These are phyloP conservation scores for Carex scoparia DNA, from an alignment of 176 grass and related monocot species.

Conservation along the genomic window DNA sequence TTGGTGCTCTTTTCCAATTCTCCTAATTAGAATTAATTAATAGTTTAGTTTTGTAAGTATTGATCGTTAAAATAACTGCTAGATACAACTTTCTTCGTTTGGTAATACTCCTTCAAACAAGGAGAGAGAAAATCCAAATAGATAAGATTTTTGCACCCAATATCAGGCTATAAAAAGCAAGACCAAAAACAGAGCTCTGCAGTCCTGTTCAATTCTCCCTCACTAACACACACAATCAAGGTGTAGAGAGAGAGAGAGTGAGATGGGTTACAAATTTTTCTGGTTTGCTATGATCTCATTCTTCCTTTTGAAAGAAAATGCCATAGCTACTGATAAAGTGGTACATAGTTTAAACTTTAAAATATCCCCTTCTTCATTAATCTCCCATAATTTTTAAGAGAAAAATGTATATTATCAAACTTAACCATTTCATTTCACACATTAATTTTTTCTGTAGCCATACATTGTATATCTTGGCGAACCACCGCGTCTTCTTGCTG, in stretches of 20 bases:
- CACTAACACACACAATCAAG: constrained; percentile 8
- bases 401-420: too few relatives aligned
- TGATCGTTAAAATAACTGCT: too few relatives aligned
- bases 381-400: too few relatives aligned
- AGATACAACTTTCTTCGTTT: too few relatives aligned
- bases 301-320: not conserved
- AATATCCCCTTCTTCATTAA: not conserved
- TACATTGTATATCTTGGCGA: constrained; percentile 85
- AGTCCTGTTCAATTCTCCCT: too few relatives aligned
- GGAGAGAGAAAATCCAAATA: too few relatives aligned
- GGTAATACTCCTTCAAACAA: too few relatives aligned
- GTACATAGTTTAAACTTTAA: not conserved
- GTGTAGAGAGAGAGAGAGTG: not conserved
- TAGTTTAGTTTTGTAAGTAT: too few relatives aligned
- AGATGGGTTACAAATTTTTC: not conserved
- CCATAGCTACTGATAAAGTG: not conserved
- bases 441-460: constrained; percentile 10
- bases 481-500: constrained; percentile 20
- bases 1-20: too few relatives aligned
- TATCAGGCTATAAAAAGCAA: not conserved
- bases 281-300: not conserved
- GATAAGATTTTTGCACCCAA: not conserved
- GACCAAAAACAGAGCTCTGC: not conserved
- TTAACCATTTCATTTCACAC: not conserved
- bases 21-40: too few relatives aligned